These are phyloP conservation scores for Cynanchum wilfordii DNA, from an alignment of 257 asterid species.

Conservation along the genomic window DNA sequence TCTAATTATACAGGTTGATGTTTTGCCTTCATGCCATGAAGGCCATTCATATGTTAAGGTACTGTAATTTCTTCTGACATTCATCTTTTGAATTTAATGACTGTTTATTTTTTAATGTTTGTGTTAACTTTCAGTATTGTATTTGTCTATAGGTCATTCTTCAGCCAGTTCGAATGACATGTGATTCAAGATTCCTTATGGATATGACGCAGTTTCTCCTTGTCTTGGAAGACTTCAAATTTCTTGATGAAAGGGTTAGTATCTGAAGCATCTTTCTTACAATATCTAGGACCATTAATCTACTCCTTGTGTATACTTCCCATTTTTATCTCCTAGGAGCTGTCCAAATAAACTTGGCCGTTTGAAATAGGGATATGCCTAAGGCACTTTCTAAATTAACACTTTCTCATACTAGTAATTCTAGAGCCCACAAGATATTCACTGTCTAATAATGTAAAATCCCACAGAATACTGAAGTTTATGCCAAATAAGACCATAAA, in stretches of 20 bases:
- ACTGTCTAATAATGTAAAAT: neutral
- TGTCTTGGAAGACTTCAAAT: constrained; percentile 41
- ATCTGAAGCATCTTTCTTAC: neutral
- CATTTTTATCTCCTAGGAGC: neutral
- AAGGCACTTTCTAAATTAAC: neutral
- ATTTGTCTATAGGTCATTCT: constrained; percentile 56
- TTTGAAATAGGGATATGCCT: neutral
- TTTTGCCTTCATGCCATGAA: constrained; percentile 44
- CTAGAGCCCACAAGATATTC: neutral
- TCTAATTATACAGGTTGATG: constrained; percentile 59
- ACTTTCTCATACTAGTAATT: neutral
- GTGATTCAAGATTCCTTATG: constrained; percentile 57
- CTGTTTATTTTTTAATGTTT: constrained; percentile 3
- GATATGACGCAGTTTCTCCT: constrained; percentile 45
- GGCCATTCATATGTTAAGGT: constrained; percentile 67
- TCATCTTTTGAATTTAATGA: constrained; percentile 8
- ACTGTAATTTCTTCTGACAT: constrained; percentile 16
- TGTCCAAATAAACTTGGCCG: neutral
- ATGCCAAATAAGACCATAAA: neutral
- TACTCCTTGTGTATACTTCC: neutral
- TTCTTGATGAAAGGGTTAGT: constrained; percentile 73
- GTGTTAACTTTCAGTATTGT: neutral
- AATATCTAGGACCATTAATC: neutral
- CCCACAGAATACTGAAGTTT: neutral
- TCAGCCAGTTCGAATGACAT: constrained; percentile 52